Evolutionary conservation across 768 basidiomycete species (phyloP).

Genomic region (Lentinula raphanica): DNA sequence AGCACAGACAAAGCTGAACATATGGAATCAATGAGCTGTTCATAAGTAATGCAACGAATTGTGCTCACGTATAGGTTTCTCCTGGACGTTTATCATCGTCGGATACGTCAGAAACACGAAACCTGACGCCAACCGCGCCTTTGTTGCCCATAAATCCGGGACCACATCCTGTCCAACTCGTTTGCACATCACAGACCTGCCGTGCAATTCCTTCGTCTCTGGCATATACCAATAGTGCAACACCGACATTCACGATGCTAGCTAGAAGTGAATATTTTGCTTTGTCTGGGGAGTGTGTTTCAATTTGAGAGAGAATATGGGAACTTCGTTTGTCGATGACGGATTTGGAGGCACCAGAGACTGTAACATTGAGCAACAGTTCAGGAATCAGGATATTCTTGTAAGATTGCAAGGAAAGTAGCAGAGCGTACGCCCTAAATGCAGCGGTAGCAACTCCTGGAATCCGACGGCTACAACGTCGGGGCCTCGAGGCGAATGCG

Average conservation of each 20-base stretch:
- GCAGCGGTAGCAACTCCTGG: conserved; percentile 88
- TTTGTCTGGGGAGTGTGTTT: conserved; percentile 63
- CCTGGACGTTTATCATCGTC: conserved; percentile 49
- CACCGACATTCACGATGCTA: conserved; percentile 78
- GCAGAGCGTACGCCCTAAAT: conserved; percentile 70
- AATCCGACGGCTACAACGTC: conserved; percentile 90
- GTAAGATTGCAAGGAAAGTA: not conserved
- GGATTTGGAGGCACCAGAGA: conserved; percentile 68
- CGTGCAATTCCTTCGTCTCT: conserved; percentile 63
- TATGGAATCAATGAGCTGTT: not conserved
- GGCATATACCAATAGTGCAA: conserved; percentile 84
- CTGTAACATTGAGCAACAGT: conserved; percentile 34
- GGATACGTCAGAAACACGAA: conserved; percentile 47
- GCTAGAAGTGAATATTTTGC: conserved; percentile 76
- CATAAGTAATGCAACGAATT: not conserved
- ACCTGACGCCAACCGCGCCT: conserved; percentile 85
- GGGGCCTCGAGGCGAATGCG: conserved; percentile 59
- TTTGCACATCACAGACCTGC: conserved; percentile 59
- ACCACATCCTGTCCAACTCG: conserved; percentile 70
- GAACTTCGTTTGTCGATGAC: conserved; percentile 65
- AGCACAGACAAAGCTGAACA: conserved; percentile 77
- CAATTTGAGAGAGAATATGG: conserved; percentile 72
- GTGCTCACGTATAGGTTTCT: conserved; percentile 79
- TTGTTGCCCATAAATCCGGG: conserved; percentile 86
- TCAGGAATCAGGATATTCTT: conserved; percentile 4